Conservation (phyloP, 208 protist genomes). For the Trypanosoma boissoni region DNA sequence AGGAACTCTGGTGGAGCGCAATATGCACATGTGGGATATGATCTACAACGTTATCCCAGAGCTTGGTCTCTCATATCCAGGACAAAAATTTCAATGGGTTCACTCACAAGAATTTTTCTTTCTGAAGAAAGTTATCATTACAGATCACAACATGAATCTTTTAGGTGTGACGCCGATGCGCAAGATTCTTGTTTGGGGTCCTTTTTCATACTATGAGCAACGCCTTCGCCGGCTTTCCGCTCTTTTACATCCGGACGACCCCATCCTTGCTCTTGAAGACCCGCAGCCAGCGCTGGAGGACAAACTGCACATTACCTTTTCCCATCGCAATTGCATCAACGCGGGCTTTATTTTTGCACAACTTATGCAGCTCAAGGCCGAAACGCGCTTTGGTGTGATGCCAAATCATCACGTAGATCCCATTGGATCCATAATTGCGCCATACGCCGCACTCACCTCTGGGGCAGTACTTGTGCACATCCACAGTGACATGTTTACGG, state of each 20-base stretch:
- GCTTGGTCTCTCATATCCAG: conserved; percentile 89
- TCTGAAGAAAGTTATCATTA: conserved; percentile 92
- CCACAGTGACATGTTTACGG: conserved; percentile 87
- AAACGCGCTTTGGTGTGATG: conserved; percentile 89
- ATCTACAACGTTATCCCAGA: conserved; percentile 92
- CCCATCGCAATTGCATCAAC: conserved; percentile 88
- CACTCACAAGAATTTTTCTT: conserved; percentile 93
- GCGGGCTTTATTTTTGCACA: conserved; percentile 86
- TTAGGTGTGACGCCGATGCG: conserved; percentile 87
- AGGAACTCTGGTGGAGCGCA: conserved; percentile 84
- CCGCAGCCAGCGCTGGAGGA: conserved; percentile 77
- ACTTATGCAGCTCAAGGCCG: conserved; percentile 75
- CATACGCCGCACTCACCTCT: conserved; percentile 84
- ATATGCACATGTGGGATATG: conserved; percentile 92
- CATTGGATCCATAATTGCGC: conserved; percentile 82
- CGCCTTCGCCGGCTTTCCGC: conserved; percentile 83
- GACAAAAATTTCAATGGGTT: conserved; percentile 90
- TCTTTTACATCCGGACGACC: conserved; percentile 88
- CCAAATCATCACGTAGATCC: conserved; percentile 86
- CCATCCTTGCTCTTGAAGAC: conserved; percentile 86
- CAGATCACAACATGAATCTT: conserved; percentile 92
- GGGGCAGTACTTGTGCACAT: conserved; percentile 86
- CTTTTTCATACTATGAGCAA: conserved; percentile 92
- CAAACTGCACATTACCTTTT: conserved; percentile 85
- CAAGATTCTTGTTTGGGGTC: conserved; percentile 87